Conservation (phyloP, 306 rosid species). For the Prunus armeniaca region DNA sequence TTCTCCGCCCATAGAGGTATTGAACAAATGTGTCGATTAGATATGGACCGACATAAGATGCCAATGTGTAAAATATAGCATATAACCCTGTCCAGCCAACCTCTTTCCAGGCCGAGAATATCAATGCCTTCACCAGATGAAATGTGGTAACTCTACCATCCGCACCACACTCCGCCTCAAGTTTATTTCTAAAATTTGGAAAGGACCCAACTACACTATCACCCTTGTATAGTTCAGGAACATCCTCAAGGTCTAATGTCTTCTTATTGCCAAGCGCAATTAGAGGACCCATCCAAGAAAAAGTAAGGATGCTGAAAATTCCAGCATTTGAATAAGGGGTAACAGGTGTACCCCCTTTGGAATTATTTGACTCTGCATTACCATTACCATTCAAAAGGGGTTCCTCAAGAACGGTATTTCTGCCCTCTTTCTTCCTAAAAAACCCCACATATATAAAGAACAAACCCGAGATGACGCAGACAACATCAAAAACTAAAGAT, state of each 20-base stretch:
- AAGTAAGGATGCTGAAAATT: constrained; percentile 61
- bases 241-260: constrained; percentile 69
- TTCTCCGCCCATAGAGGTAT: constrained; percentile 56
- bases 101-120: constrained; percentile 56
- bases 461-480: constrained; percentile 41
- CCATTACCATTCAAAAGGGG: constrained; percentile 60
- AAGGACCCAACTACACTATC: constrained; percentile 54
- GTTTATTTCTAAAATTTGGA: constrained; percentile 41
- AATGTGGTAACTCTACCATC: constrained; percentile 42
- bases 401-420: constrained; percentile 46
- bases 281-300: constrained; percentile 73
- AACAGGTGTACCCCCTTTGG: constrained; percentile 32
- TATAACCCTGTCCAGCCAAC: constrained; percentile 43
- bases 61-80: constrained; percentile 34
- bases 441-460: constrained; percentile 42
- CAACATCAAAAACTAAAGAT: constrained; percentile 42
- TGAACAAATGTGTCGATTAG: constrained; percentile 70
- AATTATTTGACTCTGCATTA: constrained; percentile 28
- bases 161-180: constrained; percentile 46
- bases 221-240: constrained; percentile 53
- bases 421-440: constrained; percentile 31
- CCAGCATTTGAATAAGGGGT: constrained; percentile 60
- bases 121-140: constrained; percentile 46
- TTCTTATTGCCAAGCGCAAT: constrained; percentile 59
- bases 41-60: constrained; percentile 84